A percentile compares a stretch with the other conserved stretches of the same genome.
These are phyloP conservation scores for Ascocoryne sarcoides DNA, from an alignment of 2,329 filamentous ascomycete species.

Conservation along the genomic window DNA sequence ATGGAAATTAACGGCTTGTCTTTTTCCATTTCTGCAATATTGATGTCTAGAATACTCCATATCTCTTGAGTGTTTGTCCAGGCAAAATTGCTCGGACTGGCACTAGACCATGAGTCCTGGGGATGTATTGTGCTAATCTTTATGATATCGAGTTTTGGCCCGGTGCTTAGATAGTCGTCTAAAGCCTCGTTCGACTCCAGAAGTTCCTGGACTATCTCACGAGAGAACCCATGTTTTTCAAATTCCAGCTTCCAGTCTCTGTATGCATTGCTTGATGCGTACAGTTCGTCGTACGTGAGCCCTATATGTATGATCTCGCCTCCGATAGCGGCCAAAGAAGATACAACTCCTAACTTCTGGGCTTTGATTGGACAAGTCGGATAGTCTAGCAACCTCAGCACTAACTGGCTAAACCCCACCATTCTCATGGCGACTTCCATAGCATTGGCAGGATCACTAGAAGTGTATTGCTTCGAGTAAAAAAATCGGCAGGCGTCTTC, in stretches of 20 bases:
- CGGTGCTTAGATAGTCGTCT: neutral
- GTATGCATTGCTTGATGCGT: neutral
- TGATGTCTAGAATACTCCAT: neutral
- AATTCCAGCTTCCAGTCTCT: neutral
- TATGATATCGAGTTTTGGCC: neutral
- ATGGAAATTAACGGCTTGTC: neutral
- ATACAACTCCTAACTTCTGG: too few species aligned
- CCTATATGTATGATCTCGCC: constrained; percentile 2
- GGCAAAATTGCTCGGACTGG: neutral
- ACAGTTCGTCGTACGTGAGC: constrained; percentile 2
- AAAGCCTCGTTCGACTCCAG: neutral
- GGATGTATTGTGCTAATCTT: neutral
- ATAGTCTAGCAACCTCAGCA: neutral
- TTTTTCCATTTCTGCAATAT: neutral
- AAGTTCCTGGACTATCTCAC: neutral
- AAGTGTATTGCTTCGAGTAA: neutral
- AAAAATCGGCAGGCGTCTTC: neutral
- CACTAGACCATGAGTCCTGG: neutral
- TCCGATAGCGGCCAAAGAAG: neutral
- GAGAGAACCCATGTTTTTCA: neutral
- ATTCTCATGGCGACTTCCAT: neutral
- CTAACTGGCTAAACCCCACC: neutral
- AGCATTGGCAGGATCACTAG: neutral
- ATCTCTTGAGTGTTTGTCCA: neutral
- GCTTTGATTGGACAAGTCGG: neutral